A percentile compares a stretch with the other conserved stretches of the same genome.
Conservation (phyloP, 306 rosid species). For the Rosa rugosa region DNA sequence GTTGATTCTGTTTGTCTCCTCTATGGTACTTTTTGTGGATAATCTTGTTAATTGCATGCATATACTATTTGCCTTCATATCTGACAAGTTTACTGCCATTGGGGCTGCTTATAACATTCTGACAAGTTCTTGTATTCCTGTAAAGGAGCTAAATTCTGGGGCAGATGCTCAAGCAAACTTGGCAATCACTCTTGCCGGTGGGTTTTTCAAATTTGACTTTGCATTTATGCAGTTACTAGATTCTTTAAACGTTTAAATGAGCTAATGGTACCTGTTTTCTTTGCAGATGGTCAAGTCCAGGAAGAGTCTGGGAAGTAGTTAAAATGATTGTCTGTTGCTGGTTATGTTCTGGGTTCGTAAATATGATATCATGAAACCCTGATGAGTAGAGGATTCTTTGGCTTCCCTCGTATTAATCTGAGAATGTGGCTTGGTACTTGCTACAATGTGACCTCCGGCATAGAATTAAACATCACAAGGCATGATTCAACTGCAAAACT, state of each 20-base stretch:
- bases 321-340: background rate
- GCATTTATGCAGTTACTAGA: constrained; percentile 5
- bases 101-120: constrained; percentile 18
- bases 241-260: background rate
- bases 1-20: constrained; percentile 10
- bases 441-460: background rate
- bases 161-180: constrained; percentile 93
- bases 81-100: constrained; percentile 1
- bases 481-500: background rate
- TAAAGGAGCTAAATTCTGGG: constrained; percentile 63
- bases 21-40: background rate
- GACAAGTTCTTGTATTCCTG: constrained; percentile 33
- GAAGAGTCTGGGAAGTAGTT: constrained; percentile 46
- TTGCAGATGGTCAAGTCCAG: constrained; percentile 71
- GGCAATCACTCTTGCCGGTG: constrained; percentile 72
- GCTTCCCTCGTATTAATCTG: background rate
- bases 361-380: background rate
- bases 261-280: constrained; percentile 16
- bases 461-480: background rate
- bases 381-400: background rate
- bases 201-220: constrained; percentile 29
- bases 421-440: background rate
- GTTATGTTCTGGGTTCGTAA: background rate
- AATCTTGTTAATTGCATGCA: background rate
- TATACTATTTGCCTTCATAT: background rate